These are phyloP conservation scores for Schwanniomyces occidentalis DNA, from an alignment of 805 yeast species.

Conservation along the genomic window DNA sequence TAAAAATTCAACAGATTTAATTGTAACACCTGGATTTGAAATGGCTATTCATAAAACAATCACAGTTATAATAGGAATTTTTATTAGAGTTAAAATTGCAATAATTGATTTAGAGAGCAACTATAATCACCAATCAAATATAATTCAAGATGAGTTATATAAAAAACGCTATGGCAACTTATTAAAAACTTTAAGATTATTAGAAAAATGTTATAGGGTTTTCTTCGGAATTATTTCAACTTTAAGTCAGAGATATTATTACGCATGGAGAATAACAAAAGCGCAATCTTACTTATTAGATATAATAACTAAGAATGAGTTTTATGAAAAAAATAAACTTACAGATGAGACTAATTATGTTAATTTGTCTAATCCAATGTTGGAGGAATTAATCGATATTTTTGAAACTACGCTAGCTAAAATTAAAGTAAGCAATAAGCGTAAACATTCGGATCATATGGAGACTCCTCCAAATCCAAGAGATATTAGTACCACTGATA, in stretches of 20 bases:
- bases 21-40: conserved; percentile 19
- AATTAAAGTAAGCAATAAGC: conserved; percentile 9
- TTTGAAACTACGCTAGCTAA: conserved; percentile 19
- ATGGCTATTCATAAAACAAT: conserved; percentile 18
- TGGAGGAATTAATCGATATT: conserved; percentile 20
- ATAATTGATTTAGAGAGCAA: conserved; percentile 1
- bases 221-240: conserved; percentile 8
- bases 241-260: conserved; percentile 27
- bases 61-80: conserved; percentile 8
- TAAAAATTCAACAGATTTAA: conserved; percentile 18
- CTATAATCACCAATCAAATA: neutral
- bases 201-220: conserved; percentile 11
- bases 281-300: conserved; percentile 7
- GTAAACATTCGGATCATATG: neutral
- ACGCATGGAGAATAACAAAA: conserved; percentile 28
- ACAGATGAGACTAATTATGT: conserved; percentile 6
- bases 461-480: neutral
- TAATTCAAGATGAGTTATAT: conserved; percentile 6
- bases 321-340: conserved; percentile 7
- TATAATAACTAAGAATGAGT: conserved; percentile 6
- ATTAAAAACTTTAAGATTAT: conserved; percentile 7
- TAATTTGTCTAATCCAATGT: conserved; percentile 15
- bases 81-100: conserved; percentile 6
- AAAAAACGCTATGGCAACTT: conserved; percentile 8
- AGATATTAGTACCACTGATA: neutral